Percentiles rank a stretch among this genome's conserved stretches.
phyloP scores from a whole-genome alignment of 2,329 filamentous ascomycete species.

The Curvularia eragrostidis region DNA sequence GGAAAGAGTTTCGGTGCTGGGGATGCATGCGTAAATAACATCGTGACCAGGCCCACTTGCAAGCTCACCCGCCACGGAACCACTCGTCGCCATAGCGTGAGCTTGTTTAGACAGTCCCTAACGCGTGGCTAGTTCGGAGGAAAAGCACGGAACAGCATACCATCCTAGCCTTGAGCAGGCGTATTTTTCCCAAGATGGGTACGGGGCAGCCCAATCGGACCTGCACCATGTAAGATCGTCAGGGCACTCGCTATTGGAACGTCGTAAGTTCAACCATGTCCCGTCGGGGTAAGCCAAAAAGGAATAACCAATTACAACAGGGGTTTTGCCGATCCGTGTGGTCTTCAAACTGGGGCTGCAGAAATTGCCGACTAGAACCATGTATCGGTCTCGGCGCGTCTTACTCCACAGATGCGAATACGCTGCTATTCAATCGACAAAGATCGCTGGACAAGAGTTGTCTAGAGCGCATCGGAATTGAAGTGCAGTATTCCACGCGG shows the following conservation, averaged over 20 bases:
- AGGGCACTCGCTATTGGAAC: constrained; percentile 27
- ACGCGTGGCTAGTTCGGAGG: constrained; percentile 42
- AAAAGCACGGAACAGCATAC: constrained; percentile 34
- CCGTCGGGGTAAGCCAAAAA: constrained; percentile 36
- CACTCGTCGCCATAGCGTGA: constrained; percentile 45
- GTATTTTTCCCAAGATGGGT: constrained; percentile 26
- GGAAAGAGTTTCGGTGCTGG: constrained; percentile 36
- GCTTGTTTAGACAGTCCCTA: constrained; percentile 42
- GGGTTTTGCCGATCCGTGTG: constrained; percentile 29
- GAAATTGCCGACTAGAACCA: constrained; percentile 32
- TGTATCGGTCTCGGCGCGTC: constrained; percentile 21
- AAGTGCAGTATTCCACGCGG: neutral
- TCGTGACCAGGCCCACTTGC: constrained; percentile 40
- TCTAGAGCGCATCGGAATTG: constrained; percentile 2
- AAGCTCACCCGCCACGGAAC: constrained; percentile 39
- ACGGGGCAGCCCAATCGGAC: constrained; percentile 41
- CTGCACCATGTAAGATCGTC: constrained; percentile 43
- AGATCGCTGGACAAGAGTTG: constrained; percentile 6
- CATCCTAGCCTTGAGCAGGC: constrained; percentile 32
- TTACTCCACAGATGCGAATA: constrained; percentile 7
- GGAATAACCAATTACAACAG: constrained; percentile 41
- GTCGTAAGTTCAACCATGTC: constrained; percentile 34
- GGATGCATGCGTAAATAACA: constrained; percentile 48
- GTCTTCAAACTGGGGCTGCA: constrained; percentile 17
- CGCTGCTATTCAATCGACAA: constrained; percentile 13